Evolutionary conservation across 176 grass and related monocot genomes (phyloP), one percentile per base, ranked within the genome.

Genomic region (Oryza coarctata): DNA sequence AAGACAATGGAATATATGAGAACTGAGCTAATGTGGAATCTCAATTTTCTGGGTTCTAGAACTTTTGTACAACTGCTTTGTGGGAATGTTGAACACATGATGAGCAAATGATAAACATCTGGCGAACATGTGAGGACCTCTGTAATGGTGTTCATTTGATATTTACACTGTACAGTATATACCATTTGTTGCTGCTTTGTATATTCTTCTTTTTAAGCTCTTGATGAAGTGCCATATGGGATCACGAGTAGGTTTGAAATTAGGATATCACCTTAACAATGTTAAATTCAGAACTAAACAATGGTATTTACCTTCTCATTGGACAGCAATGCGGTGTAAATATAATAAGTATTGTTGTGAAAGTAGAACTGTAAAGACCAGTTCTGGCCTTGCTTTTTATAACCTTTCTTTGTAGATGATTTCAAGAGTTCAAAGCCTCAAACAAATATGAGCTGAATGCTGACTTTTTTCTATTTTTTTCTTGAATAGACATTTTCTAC

Each of bases 211-310:
- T 34, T 34, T 34, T 2, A 34, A 34, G 3, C 33, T 41, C 39
- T 41, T 41, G 10, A 41, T 41, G 5, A 41, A 41, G 64, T 84
- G 64, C 60, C 7, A 31, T 22, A 43, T 15, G 45, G 28, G 43
- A 41, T 34, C 61, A 44, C 73, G 4, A 31, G 60, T 72, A 70
- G 31, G 5, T 83, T 74, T 83, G 58, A 13, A 55, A 62, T 43
- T 43, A 26, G 41, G 47, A 70, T 20, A 50, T 77, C 49, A 77
- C 65, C 38, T 70, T 47, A 60, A 36, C 7, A 78, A 44, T 67
- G 65, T 45, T 69, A 55, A 43, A 80, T 32, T 69, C 6, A 69
- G 30, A 63, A 47, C 23, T 44, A 66, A 65, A 31, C 78, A 72
- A 11, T 73, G 73, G 31, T 71, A 47, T 72, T 33, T 44, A 28